Conservation (phyloP, 441 rosid species). For the Populus trichocarpa region DNA sequence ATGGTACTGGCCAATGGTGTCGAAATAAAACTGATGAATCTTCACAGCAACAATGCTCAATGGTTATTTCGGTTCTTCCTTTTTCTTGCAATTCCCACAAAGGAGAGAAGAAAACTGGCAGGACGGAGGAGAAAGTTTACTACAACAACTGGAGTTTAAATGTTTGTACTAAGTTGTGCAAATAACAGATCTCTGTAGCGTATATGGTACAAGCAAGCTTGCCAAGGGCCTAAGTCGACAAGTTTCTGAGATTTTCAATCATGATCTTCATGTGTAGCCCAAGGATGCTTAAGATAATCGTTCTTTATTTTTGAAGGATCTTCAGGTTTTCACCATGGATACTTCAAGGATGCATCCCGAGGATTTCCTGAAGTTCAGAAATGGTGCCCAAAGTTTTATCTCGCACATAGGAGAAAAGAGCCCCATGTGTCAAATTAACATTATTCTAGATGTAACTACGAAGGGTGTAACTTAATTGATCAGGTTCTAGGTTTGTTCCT, state of each 20-base stretch:
- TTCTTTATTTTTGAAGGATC: slow-evolving; percentile 55
- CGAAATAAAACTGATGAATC: neutral
- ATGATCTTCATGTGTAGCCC: slow-evolving; percentile 76
- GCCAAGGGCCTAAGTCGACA: neutral
- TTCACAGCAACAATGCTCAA: neutral
- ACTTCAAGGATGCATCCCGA: slow-evolving; percentile 68
- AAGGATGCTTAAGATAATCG: slow-evolving; percentile 56
- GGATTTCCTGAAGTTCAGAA: slow-evolving; percentile 84
- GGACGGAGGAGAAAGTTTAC: neutral
- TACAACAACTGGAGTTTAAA: neutral
- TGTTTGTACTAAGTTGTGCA: neutral
- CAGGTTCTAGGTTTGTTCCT: too few relatives aligned
- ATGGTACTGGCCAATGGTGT: neutral
- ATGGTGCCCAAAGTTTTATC: slow-evolving; percentile 71
- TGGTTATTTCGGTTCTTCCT: neutral
- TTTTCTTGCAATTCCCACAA: neutral
- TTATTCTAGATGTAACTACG: neutral
- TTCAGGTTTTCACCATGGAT: slow-evolving; percentile 76
- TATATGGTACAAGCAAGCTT: neutral
- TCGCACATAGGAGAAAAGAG: slow-evolving; percentile 26
- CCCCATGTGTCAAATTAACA: neutral
- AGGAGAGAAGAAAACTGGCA: neutral
- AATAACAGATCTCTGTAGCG: neutral
- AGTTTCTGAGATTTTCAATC: slow-evolving; percentile 10
- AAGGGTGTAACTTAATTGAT: too few relatives aligned